phyloP scores from a whole-genome alignment of 345 rosid genomes.

The Laguncularia racemosa region DNA sequence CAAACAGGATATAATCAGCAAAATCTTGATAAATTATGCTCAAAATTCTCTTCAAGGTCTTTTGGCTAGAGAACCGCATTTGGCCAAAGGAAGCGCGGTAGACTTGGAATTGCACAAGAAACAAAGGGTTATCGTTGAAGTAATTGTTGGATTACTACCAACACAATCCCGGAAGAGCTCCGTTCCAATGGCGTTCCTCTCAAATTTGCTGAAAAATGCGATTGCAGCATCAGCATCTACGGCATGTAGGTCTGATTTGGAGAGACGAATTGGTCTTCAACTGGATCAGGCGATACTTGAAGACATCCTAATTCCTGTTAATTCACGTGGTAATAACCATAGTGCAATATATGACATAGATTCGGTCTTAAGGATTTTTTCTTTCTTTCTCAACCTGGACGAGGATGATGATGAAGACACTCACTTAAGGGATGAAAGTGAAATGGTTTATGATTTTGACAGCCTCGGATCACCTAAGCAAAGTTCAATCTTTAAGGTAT shows the following conservation, averaged over 20 bases:
- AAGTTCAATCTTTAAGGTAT: constrained; percentile 88
- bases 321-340: constrained; percentile 44
- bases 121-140: constrained; percentile 70
- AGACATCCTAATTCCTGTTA: constrained; percentile 77
- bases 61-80: constrained; percentile 46
- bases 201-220: constrained; percentile 73
- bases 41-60: constrained; percentile 77
- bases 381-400: constrained; percentile 77
- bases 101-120: constrained; percentile 71
- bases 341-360: constrained; percentile 70
- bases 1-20: constrained; percentile 91
- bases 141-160: constrained; percentile 67
- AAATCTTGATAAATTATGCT: constrained; percentile 75
- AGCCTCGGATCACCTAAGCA: constrained; percentile 93
- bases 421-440: constrained; percentile 62
- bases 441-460: constrained; percentile 83
- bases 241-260: constrained; percentile 79
- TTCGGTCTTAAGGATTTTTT: constrained; percentile 74
- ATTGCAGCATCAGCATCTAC: constrained; percentile 58
- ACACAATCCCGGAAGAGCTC: constrained; percentile 83
- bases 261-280: constrained; percentile 85
- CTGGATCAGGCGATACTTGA: constrained; percentile 98
- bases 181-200: constrained; percentile 89
- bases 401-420: constrained; percentile 60
- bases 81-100: constrained; percentile 42